Evolutionary conservation across 371 early-diverging fungal genomes (phyloP).

Genomic region (Rhizomucor miehei): DNA sequence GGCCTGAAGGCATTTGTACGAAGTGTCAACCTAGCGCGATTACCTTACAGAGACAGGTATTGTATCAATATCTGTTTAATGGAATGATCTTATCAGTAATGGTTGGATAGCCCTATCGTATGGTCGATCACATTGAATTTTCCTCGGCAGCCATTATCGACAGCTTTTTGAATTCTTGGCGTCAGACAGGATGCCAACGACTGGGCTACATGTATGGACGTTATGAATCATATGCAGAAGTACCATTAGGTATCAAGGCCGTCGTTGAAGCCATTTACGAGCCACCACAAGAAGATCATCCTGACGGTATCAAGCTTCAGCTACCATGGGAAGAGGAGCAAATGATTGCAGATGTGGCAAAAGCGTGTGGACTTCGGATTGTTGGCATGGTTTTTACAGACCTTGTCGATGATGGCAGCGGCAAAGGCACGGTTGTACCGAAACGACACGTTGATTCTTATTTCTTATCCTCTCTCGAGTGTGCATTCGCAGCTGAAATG

Average conservation of each 20-base stretch:
- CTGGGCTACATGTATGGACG: constrained; percentile 95
- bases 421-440: constrained; percentile 79
- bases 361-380: constrained; percentile 70
- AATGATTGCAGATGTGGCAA: constrained; percentile 67
- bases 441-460: constrained; percentile 91
- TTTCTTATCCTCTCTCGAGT: constrained; percentile 94
- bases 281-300: constrained; percentile 85
- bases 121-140: constrained; percentile 99
- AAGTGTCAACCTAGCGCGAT: constrained; percentile 97
- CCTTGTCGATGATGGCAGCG: constrained; percentile 83
- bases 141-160: constrained; percentile 87
- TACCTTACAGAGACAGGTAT: constrained; percentile 84
- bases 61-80: background rate
- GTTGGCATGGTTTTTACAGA: constrained; percentile 98
- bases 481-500: constrained; percentile 87
- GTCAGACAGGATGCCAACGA: constrained; percentile 84
- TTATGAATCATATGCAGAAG: constrained; percentile 88
- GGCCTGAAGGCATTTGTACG: constrained; percentile 95
- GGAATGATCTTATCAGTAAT: background rate
- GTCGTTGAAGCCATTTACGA: constrained; percentile 97
- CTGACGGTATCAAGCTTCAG: constrained; percentile 79
- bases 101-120: constrained; percentile 75
- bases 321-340: constrained; percentile 58
- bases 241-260: constrained; percentile 96
- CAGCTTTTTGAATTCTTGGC: constrained; percentile 87